phyloP scores from a whole-genome alignment of 306 rosid species.

The Fragaria nilgerrensis region DNA sequence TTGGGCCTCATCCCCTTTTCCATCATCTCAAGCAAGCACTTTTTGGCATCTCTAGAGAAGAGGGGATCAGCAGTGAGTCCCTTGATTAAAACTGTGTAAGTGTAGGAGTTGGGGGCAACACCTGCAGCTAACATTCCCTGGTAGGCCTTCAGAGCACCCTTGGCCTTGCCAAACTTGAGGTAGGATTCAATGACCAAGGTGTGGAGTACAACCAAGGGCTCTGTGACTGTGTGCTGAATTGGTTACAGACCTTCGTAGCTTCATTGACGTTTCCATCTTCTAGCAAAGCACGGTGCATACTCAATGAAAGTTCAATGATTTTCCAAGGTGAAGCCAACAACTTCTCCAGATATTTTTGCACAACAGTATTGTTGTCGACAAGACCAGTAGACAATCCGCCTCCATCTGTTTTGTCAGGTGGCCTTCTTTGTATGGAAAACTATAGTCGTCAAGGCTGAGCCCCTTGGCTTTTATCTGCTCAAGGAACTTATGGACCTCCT shows the following conservation, averaged over 20 bases:
- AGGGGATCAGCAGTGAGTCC: slow-evolving; percentile 40
- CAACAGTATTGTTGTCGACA: neutral
- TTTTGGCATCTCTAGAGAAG: slow-evolving; percentile 45
- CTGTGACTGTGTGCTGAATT: slow-evolving; percentile 20
- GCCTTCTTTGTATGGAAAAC: neutral
- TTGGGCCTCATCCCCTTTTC: slow-evolving; percentile 67
- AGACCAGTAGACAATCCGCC: neutral
- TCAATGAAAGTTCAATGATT: no score
- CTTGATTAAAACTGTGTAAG: neutral
- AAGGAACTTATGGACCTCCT: neutral
- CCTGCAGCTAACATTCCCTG: neutral
- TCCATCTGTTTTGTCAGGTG: neutral
- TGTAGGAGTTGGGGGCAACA: neutral
- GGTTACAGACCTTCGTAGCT: slow-evolving; percentile 51
- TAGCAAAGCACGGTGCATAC: neutral
- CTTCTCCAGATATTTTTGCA: neutral
- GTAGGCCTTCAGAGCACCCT: neutral
- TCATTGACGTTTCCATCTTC: slow-evolving; percentile 17
- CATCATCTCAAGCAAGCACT: slow-evolving; percentile 58
- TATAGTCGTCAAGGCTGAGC: neutral
- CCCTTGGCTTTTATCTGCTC: neutral
- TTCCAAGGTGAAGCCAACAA: slow-evolving; percentile 22
- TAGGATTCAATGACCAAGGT: slow-evolving; percentile 52
- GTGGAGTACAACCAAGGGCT: slow-evolving; percentile 58
- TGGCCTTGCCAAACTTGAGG: slow-evolving; percentile 35